Evolutionary conservation across 371 early-diverging fungal genomes (phyloP).

Genomic region (Encephalitozoon romaleae): DNA sequence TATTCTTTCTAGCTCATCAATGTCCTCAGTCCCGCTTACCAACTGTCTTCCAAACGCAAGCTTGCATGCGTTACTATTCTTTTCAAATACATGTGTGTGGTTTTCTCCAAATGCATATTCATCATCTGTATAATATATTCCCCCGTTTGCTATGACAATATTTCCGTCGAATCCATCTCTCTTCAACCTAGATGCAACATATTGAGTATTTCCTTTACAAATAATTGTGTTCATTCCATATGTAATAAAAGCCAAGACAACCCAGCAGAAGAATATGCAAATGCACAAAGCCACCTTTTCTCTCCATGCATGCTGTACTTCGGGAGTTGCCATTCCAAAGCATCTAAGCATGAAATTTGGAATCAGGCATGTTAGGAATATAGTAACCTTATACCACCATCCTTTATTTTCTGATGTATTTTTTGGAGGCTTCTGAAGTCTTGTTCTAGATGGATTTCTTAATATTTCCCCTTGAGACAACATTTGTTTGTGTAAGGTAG

Average conservation of each 20-base stretch:
- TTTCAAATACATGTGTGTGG: constrained; percentile 36
- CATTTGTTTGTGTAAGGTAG: constrained; percentile 17
- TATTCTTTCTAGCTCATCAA: constrained; percentile 29
- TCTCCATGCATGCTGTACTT: constrained; percentile 60
- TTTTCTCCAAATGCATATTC: constrained; percentile 16
- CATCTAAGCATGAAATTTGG: constrained; percentile 35
- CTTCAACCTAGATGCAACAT: constrained; percentile 47
- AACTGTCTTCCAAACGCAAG: constrained; percentile 45
- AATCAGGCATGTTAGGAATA: constrained; percentile 42
- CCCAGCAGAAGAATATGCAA: constrained; percentile 57
- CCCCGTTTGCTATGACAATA: constrained; percentile 53
- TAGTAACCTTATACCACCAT: constrained; percentile 10
- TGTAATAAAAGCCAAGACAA: constrained; percentile 56
- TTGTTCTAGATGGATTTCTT: constrained; percentile 39
- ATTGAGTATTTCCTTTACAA: constrained; percentile 51
- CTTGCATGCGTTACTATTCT: constrained; percentile 44
- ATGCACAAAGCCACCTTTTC: constrained; percentile 61
- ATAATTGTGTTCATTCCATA: constrained; percentile 60
- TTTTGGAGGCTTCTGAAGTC: constrained; percentile 18
- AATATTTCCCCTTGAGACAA: constrained; percentile 42
- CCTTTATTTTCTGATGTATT: background rate
- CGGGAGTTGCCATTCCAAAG: constrained; percentile 56
- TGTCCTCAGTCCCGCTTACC: background rate
- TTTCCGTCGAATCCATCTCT: constrained; percentile 35
- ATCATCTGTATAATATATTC: constrained; percentile 36